phyloP scores from a whole-genome alignment of 108 stramenopile species.

The Pseudonitzschia multistriata region DNA sequence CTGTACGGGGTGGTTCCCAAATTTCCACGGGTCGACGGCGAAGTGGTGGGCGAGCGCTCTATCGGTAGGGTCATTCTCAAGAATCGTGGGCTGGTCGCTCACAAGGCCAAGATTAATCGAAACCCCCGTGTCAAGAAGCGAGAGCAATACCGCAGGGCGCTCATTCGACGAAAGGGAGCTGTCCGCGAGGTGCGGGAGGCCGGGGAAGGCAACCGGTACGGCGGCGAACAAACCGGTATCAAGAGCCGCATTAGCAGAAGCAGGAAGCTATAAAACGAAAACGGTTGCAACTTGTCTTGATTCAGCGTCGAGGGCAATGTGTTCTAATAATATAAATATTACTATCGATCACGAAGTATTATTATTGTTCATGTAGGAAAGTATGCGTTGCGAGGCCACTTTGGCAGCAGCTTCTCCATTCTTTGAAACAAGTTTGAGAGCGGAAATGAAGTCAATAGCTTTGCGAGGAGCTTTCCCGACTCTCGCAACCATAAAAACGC shows the following conservation, averaged over 20 bases:
- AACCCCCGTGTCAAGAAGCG: constrained; percentile 98
- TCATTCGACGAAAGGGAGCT: constrained; percentile 92
- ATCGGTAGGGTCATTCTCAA: constrained; percentile 82
- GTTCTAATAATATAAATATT: neutral
- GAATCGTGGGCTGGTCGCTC: constrained; percentile 95
- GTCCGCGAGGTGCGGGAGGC: constrained; percentile 84
- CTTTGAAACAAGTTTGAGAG: constrained; percentile 19
- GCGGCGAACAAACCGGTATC: constrained; percentile 91
- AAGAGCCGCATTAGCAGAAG: constrained; percentile 80
- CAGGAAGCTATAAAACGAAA: constrained; percentile 57
- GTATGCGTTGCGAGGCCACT: constrained; percentile 17
- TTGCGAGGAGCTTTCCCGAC: constrained; percentile 62
- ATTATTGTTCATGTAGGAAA: constrained; percentile 8
- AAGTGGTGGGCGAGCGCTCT: constrained; percentile 84
- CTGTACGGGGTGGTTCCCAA: constrained; percentile 82
- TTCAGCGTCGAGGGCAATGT: neutral
- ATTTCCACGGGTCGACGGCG: constrained; percentile 65
- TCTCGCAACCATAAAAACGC: constrained; percentile 52
- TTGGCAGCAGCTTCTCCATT: constrained; percentile 17
- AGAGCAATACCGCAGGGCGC: constrained; percentile 92
- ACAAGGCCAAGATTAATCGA: constrained; percentile 93
- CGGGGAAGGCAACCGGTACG: constrained; percentile 83
- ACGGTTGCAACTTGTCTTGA: neutral
- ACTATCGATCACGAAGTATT: neutral
- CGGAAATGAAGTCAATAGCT: constrained; percentile 39